A percentile compares a stretch with the other conserved stretches of the same genome.
phyloP scores from a whole-genome alignment of 1,284 basidiomycete species.

The Boletus sp. region DNA sequence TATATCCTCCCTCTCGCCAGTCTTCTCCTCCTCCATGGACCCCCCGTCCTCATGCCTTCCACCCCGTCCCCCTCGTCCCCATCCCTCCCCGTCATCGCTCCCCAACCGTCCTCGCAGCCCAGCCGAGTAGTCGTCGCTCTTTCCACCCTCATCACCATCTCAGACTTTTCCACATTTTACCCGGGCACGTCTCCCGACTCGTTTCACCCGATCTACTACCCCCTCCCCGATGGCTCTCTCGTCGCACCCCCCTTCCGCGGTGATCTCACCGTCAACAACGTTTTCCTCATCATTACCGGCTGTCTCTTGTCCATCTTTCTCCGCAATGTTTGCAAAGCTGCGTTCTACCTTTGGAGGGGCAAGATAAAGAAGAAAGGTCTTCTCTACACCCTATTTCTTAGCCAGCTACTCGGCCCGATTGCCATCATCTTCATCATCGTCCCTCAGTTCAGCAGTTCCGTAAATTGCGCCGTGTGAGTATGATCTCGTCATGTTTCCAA shows the following conservation, averaged over 20 bases:
- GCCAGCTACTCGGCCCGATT: conserved; percentile 51
- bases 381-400: conserved; percentile 52
- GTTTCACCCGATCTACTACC: conserved; percentile 47
- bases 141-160: conserved; percentile 47
- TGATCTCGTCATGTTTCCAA: neutral
- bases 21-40: neutral
- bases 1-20: no score
- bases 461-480: conserved; percentile 39
- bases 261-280: conserved; percentile 42
- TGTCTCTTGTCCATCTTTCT: conserved; percentile 51
- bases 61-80: no score
- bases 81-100: neutral
- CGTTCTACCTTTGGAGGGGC: conserved; percentile 49
- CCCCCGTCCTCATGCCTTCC: neutral
- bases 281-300: conserved; percentile 46
- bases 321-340: conserved; percentile 50
- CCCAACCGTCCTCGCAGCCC: no score
- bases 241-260: conserved; percentile 44
- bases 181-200: conserved; percentile 36
- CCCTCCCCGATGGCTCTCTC: conserved; percentile 59
- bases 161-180: conserved; percentile 47
- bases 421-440: conserved; percentile 43
- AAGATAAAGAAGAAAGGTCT: conserved; percentile 60
- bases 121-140: conserved; percentile 47
- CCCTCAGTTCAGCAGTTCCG: conserved; percentile 42